phyloP scores from a whole-genome alignment of 148 eudicot genomes.

The Heliamphora exappendiculata region DNA sequence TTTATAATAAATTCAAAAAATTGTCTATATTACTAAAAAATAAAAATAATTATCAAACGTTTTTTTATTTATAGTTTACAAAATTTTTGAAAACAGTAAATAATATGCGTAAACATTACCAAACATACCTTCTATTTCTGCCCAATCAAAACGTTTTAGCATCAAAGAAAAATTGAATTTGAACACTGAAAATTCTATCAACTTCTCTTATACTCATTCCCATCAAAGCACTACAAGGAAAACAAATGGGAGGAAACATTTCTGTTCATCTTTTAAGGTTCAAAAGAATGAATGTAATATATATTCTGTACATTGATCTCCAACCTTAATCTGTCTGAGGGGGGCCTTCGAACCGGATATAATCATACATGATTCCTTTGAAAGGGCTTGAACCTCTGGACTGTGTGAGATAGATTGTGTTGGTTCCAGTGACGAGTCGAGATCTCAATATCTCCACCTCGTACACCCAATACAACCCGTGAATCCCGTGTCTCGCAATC shows the following conservation, averaged over 20 bases:
- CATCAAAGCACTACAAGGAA: neutral
- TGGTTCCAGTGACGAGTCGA: conserved; percentile 28
- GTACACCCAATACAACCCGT: conserved; percentile 49
- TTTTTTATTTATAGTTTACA: too few species aligned
- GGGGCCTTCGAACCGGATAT: conserved; percentile 65
- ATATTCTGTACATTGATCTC: conserved; percentile 2
- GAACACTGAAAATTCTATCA: neutral
- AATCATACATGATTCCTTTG: conserved; percentile 63
- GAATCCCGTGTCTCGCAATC: conserved; percentile 74
- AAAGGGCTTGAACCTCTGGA: conserved; percentile 25
- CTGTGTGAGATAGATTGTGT: conserved; percentile 45
- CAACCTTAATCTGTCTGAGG: neutral
- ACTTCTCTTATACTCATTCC: neutral
- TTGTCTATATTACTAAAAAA: too few species aligned
- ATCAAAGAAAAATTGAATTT: neutral
- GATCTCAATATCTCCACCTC: conserved; percentile 22
- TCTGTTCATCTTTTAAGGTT: neutral
- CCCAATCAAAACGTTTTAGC: neutral
- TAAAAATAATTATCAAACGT: too few species aligned
- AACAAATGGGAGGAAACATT: neutral
- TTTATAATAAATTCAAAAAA: too few species aligned
- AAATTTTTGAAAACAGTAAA: too few species aligned
- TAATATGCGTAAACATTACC: too few species aligned
- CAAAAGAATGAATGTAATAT: neutral
- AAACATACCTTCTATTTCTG: too few species aligned